A percentile compares a stretch with the other conserved stretches of the same genome.
Evolutionary conservation across 441 rosid genomes (phyloP).

Genomic region (Mallotus japonicus): DNA sequence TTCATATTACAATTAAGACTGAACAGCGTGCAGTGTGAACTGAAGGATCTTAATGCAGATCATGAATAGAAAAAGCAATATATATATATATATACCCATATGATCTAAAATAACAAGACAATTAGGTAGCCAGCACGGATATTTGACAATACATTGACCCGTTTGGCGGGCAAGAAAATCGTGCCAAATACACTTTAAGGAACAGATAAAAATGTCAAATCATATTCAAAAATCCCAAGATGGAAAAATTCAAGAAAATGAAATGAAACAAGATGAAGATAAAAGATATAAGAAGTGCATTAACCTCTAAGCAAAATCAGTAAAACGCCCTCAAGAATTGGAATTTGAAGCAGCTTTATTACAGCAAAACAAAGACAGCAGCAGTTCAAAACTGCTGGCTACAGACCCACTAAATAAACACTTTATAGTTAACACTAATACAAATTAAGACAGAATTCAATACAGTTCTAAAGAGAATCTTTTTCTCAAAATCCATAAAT

Average conservation of each 20-base stretch:
- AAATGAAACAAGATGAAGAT: not conserved
- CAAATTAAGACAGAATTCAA: conserved; percentile 10
- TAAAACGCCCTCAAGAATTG: conserved; percentile 12
- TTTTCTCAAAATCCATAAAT: conserved; percentile 16
- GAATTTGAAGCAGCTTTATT: conserved; percentile 21
- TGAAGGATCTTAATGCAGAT: not conserved
- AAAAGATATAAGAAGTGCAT: conserved; percentile 1
- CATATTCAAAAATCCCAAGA: not conserved
- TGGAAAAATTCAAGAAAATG: not conserved
- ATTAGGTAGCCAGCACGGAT: not conserved
- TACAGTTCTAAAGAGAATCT: not conserved
- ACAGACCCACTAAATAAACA: conserved; percentile 14
- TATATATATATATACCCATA: not conserved
- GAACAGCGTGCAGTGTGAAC: not conserved
- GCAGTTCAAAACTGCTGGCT: not conserved
- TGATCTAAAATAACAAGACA: not conserved
- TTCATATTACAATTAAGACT: not conserved
- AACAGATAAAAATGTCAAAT: conserved; percentile 11
- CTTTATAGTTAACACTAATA: conserved; percentile 20
- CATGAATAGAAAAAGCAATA: not conserved
- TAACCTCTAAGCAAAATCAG: conserved; percentile 15
- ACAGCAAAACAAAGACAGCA: conserved; percentile 9
- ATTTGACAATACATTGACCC: not conserved
- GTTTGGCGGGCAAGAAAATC: not conserved
- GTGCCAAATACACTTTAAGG: not conserved